Conservation (phyloP, 1,284 basidiomycete genomes). For the Bjerkandera adusta region DNA sequence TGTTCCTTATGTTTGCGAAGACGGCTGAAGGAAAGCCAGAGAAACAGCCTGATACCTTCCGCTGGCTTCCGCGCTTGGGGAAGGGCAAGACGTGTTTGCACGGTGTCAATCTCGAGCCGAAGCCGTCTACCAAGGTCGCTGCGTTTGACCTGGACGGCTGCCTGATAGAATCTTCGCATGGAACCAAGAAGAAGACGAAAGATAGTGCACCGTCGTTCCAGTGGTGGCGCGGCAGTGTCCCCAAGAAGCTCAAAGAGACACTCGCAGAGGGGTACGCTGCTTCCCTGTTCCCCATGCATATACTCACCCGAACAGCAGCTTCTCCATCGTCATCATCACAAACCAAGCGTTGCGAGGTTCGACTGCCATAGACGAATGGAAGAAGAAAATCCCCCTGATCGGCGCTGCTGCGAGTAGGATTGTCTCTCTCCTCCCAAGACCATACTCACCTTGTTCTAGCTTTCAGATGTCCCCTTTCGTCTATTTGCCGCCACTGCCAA, state of each 20-base stretch:
- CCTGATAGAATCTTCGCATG: conserved; percentile 64
- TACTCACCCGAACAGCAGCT: conserved; percentile 41
- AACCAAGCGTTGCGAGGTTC: conserved; percentile 69
- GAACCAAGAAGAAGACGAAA: conserved; percentile 38
- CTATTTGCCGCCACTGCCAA: conserved; percentile 76
- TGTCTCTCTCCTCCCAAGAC: background rate
- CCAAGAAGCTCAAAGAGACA: conserved; percentile 58
- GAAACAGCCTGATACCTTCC: conserved; percentile 36
- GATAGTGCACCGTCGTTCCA: conserved; percentile 54
- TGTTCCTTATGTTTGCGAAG: conserved; percentile 27
- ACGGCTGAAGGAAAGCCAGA: conserved; percentile 1
- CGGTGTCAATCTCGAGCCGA: conserved; percentile 54
- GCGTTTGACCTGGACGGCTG: conserved; percentile 90
- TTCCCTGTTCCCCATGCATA: background rate
- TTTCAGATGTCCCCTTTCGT: conserved; percentile 75
- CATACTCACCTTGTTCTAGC: conserved; percentile 35
- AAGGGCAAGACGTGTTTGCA: conserved; percentile 59
- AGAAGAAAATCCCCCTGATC: conserved; percentile 70
- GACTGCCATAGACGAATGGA: conserved; percentile 58
- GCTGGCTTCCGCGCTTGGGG: conserved; percentile 58
- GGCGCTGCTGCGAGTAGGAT: conserved; percentile 56
- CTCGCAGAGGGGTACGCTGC: conserved; percentile 57
- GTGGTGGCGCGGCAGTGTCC: conserved; percentile 78
- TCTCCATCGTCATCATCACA: conserved; percentile 74
- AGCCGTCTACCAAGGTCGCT: conserved; percentile 56